phyloP scores from a whole-genome alignment of 2,329 filamentous ascomycete species.

The Neonectria faginata region DNA sequence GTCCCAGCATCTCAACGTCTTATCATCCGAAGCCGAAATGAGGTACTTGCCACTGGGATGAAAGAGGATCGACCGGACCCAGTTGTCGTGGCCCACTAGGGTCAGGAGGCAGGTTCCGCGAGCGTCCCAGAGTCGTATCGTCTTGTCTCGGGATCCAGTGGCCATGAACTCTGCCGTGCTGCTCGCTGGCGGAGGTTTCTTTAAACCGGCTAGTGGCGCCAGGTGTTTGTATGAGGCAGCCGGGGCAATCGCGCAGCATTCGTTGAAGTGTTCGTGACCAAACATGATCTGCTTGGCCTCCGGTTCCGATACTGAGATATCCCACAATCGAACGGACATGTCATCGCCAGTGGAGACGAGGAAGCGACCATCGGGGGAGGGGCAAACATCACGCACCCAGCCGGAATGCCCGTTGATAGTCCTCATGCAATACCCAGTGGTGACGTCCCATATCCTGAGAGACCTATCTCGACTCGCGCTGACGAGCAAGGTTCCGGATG shows the following conservation, averaged over 20 bases:
- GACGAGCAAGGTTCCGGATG: constrained; percentile 87
- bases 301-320: constrained; percentile 71
- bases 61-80: constrained; percentile 87
- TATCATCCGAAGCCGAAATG: constrained; percentile 87
- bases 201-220: constrained; percentile 81
- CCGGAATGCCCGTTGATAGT: constrained; percentile 88
- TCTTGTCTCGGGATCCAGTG: constrained; percentile 90
- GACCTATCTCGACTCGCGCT: constrained; percentile 88
- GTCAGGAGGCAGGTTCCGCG: constrained; percentile 88
- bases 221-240: constrained; percentile 82
- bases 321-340: constrained; percentile 85
- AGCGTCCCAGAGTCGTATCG: constrained; percentile 89
- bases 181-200: constrained; percentile 79
- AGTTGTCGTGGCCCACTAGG: constrained; percentile 90
- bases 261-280: constrained; percentile 87
- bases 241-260: constrained; percentile 90
- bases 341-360: constrained; percentile 87
- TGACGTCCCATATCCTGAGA: constrained; percentile 90
- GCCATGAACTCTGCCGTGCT: constrained; percentile 90
- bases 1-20: constrained; percentile 94
- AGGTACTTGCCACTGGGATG: constrained; percentile 94
- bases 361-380: constrained; percentile 85
- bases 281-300: constrained; percentile 84
- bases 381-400: constrained; percentile 91
- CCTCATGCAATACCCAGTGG: constrained; percentile 90